Base-by-base conservation (phyloP, 208 protist genomes). In the Histomonas meleagridis region DNA sequence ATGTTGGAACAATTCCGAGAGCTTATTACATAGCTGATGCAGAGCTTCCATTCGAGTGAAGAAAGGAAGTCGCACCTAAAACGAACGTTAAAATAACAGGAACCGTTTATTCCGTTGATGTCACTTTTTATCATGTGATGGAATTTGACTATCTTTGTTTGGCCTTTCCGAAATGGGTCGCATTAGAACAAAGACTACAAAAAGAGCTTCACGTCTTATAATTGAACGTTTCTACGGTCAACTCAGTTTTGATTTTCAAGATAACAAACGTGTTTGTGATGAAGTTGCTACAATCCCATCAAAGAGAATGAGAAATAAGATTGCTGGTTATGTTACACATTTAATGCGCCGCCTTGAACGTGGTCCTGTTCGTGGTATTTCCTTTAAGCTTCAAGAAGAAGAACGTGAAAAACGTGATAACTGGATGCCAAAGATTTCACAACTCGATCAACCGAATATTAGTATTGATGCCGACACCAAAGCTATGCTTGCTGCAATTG, bases 251-350 rank as follows among this genome's bases (percentile, higher is more conserved):
- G 98, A 99, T 95, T 99, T 99, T 96, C 97, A 99, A 93, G 97
- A 97, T 94, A 99, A 99, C 97, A 99, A 99, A 96, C 93, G 94
- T 43, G 91, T 96, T 57, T 92, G 96, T 78, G 94, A 98, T 91
- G 98, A 99, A 93, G 97, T 99, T 60, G 98, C 98, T 86, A 96
- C 97, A 91, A 98, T 99, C 90, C 97, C 96, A 92, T 98, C 97
- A 91, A 99, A 99, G 97, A 96, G 98, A 93, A 96, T 99, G 93
- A 96, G 99, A 95, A 99, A 99, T 97, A 99, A 99, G 96, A 99
- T 99, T 93, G 97, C 98, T 92, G 98, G 98, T 90, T 99, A 98
- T 96, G 94, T 97, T 49, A 99, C 98, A 48, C 91, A 93, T 48
- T 69, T 93, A 16, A 93, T 93, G 92, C 70, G 70, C 70, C 70